Conservation (phyloP, 164 flowering plant genomes). For the Saururus chinensis region DNA sequence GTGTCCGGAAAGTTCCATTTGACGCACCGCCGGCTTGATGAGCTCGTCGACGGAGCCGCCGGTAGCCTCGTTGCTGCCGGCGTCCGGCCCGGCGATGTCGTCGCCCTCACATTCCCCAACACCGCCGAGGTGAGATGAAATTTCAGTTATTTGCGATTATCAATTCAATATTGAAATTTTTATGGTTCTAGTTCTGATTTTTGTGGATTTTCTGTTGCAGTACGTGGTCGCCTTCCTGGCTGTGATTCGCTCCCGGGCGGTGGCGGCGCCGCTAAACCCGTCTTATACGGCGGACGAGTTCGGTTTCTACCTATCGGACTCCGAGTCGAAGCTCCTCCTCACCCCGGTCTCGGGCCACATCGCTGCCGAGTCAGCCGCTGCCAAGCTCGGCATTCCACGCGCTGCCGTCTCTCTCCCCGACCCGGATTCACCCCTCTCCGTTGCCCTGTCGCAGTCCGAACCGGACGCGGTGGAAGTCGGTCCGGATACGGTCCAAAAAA, state of each 20-base stretch:
- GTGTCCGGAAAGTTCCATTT: conserved; percentile 64
- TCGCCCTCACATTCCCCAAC: conserved; percentile 91
- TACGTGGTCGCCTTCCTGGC: conserved; percentile 78
- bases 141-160: no score
- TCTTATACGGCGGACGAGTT: conserved; percentile 89
- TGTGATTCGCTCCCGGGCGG: conserved; percentile 66
- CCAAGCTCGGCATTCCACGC: conserved; percentile 62
- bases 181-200: not conserved
- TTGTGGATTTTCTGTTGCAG: conserved; percentile 22
- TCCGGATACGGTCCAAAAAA: conserved; percentile 1
- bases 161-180: no score
- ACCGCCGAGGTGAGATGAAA: conserved; percentile 54
- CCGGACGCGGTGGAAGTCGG: conserved; percentile 11
- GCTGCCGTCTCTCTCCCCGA: conserved; percentile 27
- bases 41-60: conserved; percentile 59
- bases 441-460: conserved; percentile 20
- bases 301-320: conserved; percentile 82
- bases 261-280: conserved; percentile 84
- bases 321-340: conserved; percentile 72
- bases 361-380: conserved; percentile 59
- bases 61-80: conserved; percentile 41
- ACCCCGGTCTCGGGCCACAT: conserved; percentile 42
- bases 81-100: conserved; percentile 53
- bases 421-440: conserved; percentile 11
- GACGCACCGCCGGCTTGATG: conserved; percentile 43